Base-by-base conservation (phyloP, 192 early-diverging fungal species). In the Jimgerdemannia flammicorona region DNA sequence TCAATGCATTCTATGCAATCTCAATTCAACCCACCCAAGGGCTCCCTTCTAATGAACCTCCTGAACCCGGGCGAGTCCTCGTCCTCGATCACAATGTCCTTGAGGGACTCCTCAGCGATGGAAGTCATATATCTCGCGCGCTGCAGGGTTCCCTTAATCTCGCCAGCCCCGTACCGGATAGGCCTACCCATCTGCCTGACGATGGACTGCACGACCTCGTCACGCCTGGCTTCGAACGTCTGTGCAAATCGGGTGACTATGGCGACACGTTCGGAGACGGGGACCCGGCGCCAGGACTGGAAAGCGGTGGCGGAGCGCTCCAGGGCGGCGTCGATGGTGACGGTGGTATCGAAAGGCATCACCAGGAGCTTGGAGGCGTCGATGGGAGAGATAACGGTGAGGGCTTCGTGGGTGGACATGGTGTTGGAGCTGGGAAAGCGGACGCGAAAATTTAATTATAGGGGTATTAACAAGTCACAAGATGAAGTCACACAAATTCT, bases 131-230 rank as follows among this genome's bases (percentile, higher is more conserved):
- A 89, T 18, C 81, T 76, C 29, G 90, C 90, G 40, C 94, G 88
- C 29, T 91, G 86, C 40, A 90, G 78, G 17, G 91, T 88, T 11
- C 92, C 94, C 72, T 87, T 86, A 68, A 95, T 82, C 75, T 95
- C 94, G n/a, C 90, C 90, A 4, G 73, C 81, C 40, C 79, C 86
- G 66, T 92, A 93, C 17, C 82, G 75, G 29, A 88, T 71, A 9
- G 94, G 94, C 63, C 93, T 79, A 19, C 91, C 93, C 87, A 95
- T 93, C 54, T 92, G 87, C 42, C 76, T 78, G 0, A 91, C 79
- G 63, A 95, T 79, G 42, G 88, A 87, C 29, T 77, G 72, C 29
- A 85, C 85, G 7, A 93, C 75, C 4, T 82, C 82, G 63, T 90
- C 92, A 44, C 84, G 79, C 19, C 89, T 85, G 3, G 79, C 73